Base-by-base conservation (phyloP, 192 early-diverging fungal species). In the Endogone sp. region DNA sequence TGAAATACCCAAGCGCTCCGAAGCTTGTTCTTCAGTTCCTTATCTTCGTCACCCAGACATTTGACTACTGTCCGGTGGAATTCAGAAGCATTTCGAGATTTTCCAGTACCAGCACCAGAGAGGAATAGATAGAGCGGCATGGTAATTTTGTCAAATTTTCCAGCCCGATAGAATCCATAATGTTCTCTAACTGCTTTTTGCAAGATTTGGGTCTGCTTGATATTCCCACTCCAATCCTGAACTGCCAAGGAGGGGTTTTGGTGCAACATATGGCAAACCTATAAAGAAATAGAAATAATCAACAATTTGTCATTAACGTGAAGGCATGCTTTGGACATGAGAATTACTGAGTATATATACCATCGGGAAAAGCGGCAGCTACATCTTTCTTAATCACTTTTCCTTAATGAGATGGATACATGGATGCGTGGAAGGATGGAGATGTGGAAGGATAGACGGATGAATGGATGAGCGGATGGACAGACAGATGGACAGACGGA, bases 1-100 rank as follows among this genome's bases (percentile, higher is more conserved):
- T 72, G 59, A 63, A 77, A 77, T 60, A 72, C 75, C 75, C 71
- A 77, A 44, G 67, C 75, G 25, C 72, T 31, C 54, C 66, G 31
- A 55, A 77, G 28, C 44, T 32, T 68, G 20, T 65, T 64, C 58
- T n/a, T 62, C 61, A 69, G 60, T 30, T 65, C 65, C 54, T n/a
- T 57, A 60, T 73, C 71, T 2, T 73, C 30, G 56, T 44, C 37
- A 26, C 37, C 27, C 32, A 74, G 62, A 62, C 75, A 77, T 62
- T 24, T 28, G 13, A 65, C 9, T 61, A 56, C 64, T 27, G 75
- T 72, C 31, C 49, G 31, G 63, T 68, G 31, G 62, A 77, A 70
- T 55, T 71, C 70, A 37, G 64, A 60, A 16, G 70, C 70, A 59
- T 71, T 71, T 25, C 70, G 70, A 63, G 70, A 71, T 56, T 71